phyloP scores from a whole-genome alignment of 202 grass and related monocot genomes.

The Hordeum pubiflorum region DNA sequence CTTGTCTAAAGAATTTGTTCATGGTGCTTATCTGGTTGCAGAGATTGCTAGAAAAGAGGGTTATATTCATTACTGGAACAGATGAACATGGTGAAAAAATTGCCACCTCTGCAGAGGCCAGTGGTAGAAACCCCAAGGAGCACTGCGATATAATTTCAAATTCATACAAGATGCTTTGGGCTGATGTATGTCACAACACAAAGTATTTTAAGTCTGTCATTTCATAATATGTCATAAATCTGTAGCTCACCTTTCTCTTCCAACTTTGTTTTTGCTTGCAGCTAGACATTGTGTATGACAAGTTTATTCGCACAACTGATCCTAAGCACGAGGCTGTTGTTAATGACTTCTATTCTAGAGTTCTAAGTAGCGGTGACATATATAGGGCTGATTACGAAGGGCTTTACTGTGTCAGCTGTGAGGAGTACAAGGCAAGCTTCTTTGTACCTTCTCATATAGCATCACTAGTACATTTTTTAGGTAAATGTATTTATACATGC shows the following conservation, averaged over 20 bases:
- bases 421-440: conserved; percentile 88
- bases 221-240: conserved; percentile 6
- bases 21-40: conserved; percentile 33
- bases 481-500: background rate
- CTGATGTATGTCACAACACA: conserved; percentile 39
- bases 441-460: background rate
- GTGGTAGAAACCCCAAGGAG: conserved; percentile 64
- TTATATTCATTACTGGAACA: conserved; percentile 88
- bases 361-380: conserved; percentile 77
- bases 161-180: conserved; percentile 69
- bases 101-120: conserved; percentile 64
- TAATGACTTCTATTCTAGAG: conserved; percentile 87
- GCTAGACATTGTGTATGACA: conserved; percentile 80
- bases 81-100: conserved; percentile 98
- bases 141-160: conserved; percentile 78
- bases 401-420: conserved; percentile 81
- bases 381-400: conserved; percentile 89
- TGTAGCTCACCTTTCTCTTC: conserved; percentile 18
- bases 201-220: background rate
- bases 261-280: conserved; percentile 35
- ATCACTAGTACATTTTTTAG: background rate
- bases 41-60: conserved; percentile 82
- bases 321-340: conserved; percentile 70
- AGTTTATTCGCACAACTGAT: conserved; percentile 90
- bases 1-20: background rate